A percentile compares a stretch with the other conserved stretches of the same genome.
Evolutionary conservation across 2,329 filamentous ascomycete genomes (phyloP).

Genomic region (Aspergillus quadricinctus): DNA sequence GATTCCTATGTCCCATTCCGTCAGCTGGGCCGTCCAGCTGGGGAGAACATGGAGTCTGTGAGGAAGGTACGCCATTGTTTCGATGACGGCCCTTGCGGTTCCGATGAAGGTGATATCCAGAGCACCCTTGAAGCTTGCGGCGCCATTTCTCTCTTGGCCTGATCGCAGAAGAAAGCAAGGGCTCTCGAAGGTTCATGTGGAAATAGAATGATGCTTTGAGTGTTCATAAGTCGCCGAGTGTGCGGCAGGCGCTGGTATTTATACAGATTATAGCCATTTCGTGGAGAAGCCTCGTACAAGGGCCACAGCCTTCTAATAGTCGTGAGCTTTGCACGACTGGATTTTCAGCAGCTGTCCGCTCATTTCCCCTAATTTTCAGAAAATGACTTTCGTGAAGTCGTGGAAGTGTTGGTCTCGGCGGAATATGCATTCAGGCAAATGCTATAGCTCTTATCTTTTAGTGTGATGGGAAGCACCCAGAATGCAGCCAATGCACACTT

Average conservation of each 20-base stretch:
- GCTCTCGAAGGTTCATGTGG: not conserved
- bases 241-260: not conserved
- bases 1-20: slow-evolving; percentile 27
- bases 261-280: not conserved
- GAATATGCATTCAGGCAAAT: too few relatives aligned
- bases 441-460: slow-evolving; percentile 1
- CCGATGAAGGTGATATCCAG: slow-evolving; percentile 44
- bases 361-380: too few relatives aligned
- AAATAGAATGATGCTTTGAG: not conserved
- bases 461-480: slow-evolving; percentile 25
- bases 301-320: not conserved
- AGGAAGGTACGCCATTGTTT: slow-evolving; percentile 42
- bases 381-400: not conserved
- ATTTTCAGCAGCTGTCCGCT: not conserved
- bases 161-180: not conserved
- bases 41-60: slow-evolving; percentile 47
- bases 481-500: slow-evolving; percentile 21
- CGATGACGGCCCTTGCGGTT: slow-evolving; percentile 48
- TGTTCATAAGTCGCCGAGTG: not conserved
- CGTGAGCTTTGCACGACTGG: not conserved
- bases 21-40: too few relatives aligned
- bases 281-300: not conserved
- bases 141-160: not conserved
- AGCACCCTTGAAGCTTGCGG: slow-evolving; percentile 13
- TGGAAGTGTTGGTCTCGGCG: not conserved